phyloP scores from a whole-genome alignment of 495 filamentous ascomycete genomes.

The Beverwykella pulmonaria region DNA sequence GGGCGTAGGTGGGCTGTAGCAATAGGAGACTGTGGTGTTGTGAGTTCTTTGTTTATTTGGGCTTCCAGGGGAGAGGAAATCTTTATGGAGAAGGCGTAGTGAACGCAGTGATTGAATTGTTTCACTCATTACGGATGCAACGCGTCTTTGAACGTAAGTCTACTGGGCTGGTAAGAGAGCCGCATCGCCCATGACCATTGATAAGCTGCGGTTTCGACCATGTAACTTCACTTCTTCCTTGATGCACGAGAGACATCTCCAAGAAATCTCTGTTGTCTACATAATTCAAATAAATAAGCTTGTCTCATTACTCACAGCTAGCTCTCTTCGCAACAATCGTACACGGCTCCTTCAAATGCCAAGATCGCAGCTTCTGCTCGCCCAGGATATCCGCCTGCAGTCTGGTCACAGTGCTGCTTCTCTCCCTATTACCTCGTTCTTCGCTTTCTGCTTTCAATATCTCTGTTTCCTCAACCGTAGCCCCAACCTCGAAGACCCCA shows the following conservation, averaged over 20 bases:
- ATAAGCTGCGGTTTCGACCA: too few species aligned
- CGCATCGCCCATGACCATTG: too few species aligned
- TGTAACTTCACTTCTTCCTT: too few species aligned
- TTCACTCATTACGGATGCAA: too few species aligned
- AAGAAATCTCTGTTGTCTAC: neutral
- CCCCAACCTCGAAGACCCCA: conserved; percentile 81
- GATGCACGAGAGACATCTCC: neutral
- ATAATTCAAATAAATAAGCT: neutral
- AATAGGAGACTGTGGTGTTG: too few species aligned
- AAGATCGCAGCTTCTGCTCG: conserved; percentile 67
- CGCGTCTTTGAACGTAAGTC: too few species aligned
- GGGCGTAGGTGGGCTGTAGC: neutral
- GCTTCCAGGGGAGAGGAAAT: too few species aligned
- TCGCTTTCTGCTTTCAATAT: conserved; percentile 37
- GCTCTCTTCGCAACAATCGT: conserved; percentile 56
- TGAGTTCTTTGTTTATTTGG: too few species aligned
- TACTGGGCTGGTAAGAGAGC: too few species aligned
- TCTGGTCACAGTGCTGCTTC: conserved; percentile 18
- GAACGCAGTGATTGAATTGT: too few species aligned
- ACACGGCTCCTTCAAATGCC: conserved; percentile 70
- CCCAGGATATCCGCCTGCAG: conserved; percentile 48
- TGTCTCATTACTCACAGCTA: neutral
- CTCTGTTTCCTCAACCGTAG: conserved; percentile 75
- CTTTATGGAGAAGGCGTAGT: too few species aligned
- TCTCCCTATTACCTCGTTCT: conserved; percentile 26